Percentiles rank a stretch among this genome's conserved stretches.
Evolutionary conservation across 768 basidiomycete genomes (phyloP).

Genomic region (Mycena filopes): DNA sequence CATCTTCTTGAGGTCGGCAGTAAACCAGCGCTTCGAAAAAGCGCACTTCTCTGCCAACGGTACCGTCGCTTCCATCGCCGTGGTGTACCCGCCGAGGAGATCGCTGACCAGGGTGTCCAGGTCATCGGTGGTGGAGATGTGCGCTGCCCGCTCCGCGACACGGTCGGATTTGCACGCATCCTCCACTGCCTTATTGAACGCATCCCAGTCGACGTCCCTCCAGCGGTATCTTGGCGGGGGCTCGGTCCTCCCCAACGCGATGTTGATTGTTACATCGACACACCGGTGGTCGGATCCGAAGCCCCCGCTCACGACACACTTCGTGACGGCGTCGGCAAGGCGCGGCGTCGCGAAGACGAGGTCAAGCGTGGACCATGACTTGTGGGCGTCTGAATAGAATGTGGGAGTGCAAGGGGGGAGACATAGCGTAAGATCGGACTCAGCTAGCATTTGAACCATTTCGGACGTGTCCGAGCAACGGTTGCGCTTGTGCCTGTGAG

Average conservation of each 20-base stretch:
- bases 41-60: constrained; percentile 33
- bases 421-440: neutral
- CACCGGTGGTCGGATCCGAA: neutral
- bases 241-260: neutral
- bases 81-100: neutral
- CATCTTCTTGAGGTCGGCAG: neutral
- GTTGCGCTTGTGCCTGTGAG: neutral
- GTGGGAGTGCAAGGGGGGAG: neutral
- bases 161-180: constrained; percentile 1
- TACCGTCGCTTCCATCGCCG: constrained; percentile 19
- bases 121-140: constrained; percentile 2
- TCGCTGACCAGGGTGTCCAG: neutral
- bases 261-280: neutral
- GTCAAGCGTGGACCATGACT: neutral
- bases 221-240: neutral
- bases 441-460: neutral
- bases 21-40: constrained; percentile 44
- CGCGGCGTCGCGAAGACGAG: neutral
- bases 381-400: neutral
- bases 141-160: neutral
- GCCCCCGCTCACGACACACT: neutral
- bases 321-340: neutral
- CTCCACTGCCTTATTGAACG: neutral
- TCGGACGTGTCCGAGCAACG: neutral
- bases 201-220: neutral